A percentile compares a stretch with the other conserved stretches of the same genome.
These are phyloP conservation scores for Aquilaria malaccensis DNA, from an alignment of 345 rosid genomes.

Conservation along the genomic window DNA sequence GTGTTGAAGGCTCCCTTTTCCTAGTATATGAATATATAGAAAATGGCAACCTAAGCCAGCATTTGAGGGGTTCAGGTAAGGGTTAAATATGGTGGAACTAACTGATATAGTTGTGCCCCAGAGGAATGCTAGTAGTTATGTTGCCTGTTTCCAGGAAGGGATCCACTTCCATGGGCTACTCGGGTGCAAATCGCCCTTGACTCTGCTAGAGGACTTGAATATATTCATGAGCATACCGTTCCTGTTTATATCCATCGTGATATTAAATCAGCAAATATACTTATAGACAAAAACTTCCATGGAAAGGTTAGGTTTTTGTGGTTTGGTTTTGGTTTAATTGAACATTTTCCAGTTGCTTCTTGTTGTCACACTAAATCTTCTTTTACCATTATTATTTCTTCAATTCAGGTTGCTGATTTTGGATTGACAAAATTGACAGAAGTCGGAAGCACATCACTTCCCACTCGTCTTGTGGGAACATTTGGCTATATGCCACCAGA, in stretches of 20 bases:
- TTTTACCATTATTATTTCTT: background rate
- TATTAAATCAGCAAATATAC: conserved; percentile 88
- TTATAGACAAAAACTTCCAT: conserved; percentile 82
- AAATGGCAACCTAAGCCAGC: conserved; percentile 91
- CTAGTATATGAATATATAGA: conserved; percentile 83
- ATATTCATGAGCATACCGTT: conserved; percentile 94
- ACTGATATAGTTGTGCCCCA: conserved; percentile 2
- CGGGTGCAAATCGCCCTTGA: conserved; percentile 98
- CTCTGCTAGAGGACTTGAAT: conserved; percentile 97
- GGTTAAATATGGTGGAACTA: background rate
- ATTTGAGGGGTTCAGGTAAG: conserved; percentile 84
- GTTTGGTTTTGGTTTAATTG: conserved; percentile 3
- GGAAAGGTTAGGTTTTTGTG: conserved; percentile 50
- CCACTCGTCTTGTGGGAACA: conserved; percentile 83
- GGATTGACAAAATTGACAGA: conserved; percentile 87
- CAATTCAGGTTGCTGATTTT: conserved; percentile 86
- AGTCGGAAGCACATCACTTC: conserved; percentile 63
- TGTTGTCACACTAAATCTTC: conserved; percentile 5
- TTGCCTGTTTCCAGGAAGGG: conserved; percentile 45
- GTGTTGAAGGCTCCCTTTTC: conserved; percentile 91
- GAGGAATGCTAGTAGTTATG: conserved; percentile 9
- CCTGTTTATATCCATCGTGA: conserved; percentile 98
- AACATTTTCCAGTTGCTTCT: conserved; percentile 8
- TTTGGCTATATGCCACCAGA: conserved; percentile 99
- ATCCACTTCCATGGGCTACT: conserved; percentile 70